Evolutionary conservation across 495 filamentous ascomycete species (phyloP), one percentile per base, ranked within the genome.

Genomic region (Penicillium canescens): DNA sequence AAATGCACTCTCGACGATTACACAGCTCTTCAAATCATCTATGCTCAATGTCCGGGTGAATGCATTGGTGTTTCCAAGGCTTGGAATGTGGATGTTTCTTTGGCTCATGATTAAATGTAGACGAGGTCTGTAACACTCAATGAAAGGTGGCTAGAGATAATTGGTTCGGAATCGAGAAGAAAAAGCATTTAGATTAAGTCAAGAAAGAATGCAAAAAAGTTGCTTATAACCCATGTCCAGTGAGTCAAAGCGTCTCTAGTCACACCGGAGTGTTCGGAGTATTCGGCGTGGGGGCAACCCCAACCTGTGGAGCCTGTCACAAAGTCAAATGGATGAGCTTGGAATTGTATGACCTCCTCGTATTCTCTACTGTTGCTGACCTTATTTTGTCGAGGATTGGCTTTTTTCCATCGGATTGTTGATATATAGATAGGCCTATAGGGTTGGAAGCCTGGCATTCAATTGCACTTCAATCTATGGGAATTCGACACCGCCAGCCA

Each of bases 1-100:
- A 28, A 66, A 66, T 41, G 63, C 52, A 14, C 33, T 44, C 28
- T 63, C 60, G 21, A 66, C 63, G 0, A 12, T 18, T n/a, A 56
- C 50, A 42, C 63, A 66, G 12, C 55, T 57, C n/a, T 63, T 51
- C 9, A 63, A 42, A n/a, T 66, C 63, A 18, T 52, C 33, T 14
- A 36, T 26, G 9, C 39, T 46, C 6, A 63, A 51, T 20, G 57
- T 52, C 8, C 61, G 54, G 6, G 60, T 34, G 40, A 49, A 56
- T 5, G 50, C 24, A 5, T 60, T 51, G 13, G 31, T 23, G 3
- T 40, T 40, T 12, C 16, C 40, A 21, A 51, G 49, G 31, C 39
- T 18, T 3, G 49, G 49, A 20, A 51, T 51, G 20, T 51, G 49
- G 31, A 51, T 51, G 31, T 51, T 51, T 14, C 39, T 26, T 16